A percentile compares a stretch with the other conserved stretches of the same genome.
These are phyloP conservation scores for Closterium sp. DNA, from an alignment of 139 green algal genomes.

Conservation along the genomic window DNA sequence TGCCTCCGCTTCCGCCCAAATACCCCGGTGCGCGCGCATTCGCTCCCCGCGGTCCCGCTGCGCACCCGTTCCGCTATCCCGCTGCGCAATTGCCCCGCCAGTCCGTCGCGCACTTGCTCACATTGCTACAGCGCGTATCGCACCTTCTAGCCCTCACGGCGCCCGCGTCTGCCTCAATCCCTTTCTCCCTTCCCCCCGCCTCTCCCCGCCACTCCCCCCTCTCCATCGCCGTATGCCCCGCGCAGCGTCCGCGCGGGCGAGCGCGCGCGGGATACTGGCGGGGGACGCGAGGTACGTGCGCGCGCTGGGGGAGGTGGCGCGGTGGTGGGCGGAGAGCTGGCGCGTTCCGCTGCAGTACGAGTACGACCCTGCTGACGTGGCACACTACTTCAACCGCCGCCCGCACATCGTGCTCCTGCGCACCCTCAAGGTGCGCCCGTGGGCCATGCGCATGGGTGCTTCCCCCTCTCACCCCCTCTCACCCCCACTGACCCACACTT, in stretches of 20 bases:
- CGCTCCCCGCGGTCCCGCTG: too few species aligned
- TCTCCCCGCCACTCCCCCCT: background rate
- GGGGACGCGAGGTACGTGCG: constrained; percentile 10
- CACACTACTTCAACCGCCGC: constrained; percentile 18
- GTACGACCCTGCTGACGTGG: constrained; percentile 18
- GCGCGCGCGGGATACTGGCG: background rate
- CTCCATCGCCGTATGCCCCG: background rate
- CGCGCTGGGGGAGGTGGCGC: background rate
- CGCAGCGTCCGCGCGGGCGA: background rate
- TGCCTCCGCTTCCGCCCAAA: background rate
- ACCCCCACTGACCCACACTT: too few species aligned
- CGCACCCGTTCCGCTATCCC: too few species aligned
- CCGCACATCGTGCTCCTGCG: constrained; percentile 29
- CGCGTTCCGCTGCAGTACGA: constrained; percentile 15
- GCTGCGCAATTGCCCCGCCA: too few species aligned
- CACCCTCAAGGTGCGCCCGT: constrained; percentile 25
- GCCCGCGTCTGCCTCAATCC: background rate
- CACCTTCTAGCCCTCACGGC: background rate
- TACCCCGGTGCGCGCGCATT: background rate
- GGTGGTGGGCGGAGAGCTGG: background rate
- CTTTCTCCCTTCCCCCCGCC: background rate
- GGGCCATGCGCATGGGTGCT: background rate
- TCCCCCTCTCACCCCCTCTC: too few species aligned
- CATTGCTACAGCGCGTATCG: too few species aligned
- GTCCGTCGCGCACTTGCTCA: too few species aligned